Evolutionary conservation across 2,329 filamentous ascomycete species (phyloP), one percentile per base, ranked within the genome.

Genomic region (Fusarium fracticaudum): DNA sequence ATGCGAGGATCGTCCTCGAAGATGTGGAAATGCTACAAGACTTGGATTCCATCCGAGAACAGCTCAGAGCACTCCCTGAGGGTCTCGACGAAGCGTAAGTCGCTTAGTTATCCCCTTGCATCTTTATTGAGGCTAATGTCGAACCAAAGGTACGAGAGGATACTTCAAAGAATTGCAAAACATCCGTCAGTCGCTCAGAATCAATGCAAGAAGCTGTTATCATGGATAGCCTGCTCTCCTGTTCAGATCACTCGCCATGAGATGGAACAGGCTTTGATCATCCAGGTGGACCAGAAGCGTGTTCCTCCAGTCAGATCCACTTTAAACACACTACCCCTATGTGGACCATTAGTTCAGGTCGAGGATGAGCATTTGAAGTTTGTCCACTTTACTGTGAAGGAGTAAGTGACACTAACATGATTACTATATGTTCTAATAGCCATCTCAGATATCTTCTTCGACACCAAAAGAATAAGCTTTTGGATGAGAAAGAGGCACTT

Each of bases 101-200:
- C 8, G 17, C 17, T n/a, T 15, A 4, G 3, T 26, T 24, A 1
- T 33, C 0, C 5, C 7, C 13, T 2, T 0, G 29, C 29, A 29
- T 29, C 29, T 8, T 29, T 29, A 7, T 8, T 29, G 29, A 29
- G 29, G 29, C 26, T 26, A 12, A 57, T 8, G 11, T 20, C 33
- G 2, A n/a, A 2, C 5, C 1, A 1, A 15, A 60, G 33, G 9
- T 48, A 60, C 11, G 24, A 60, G 8, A 40, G 31, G 8, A 35
- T 50, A 14, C 43, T 37, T n/a, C 24, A 31, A 13, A 11, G 33
- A 5, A 37, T 47, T 17, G 6, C 18, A 8, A 47, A 47, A 8
- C 1, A 35, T 26, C 29, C 54, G 2, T 0, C 20, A 10, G 17
- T 3, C 17, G 54, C 54, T 6, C 29, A 44, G 7, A 58, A n/a